A percentile compares a stretch with the other conserved stretches of the same genome.
Evolutionary conservation across 139 green algal species (phyloP).

Genomic region (Haematococcus lacustris): DNA sequence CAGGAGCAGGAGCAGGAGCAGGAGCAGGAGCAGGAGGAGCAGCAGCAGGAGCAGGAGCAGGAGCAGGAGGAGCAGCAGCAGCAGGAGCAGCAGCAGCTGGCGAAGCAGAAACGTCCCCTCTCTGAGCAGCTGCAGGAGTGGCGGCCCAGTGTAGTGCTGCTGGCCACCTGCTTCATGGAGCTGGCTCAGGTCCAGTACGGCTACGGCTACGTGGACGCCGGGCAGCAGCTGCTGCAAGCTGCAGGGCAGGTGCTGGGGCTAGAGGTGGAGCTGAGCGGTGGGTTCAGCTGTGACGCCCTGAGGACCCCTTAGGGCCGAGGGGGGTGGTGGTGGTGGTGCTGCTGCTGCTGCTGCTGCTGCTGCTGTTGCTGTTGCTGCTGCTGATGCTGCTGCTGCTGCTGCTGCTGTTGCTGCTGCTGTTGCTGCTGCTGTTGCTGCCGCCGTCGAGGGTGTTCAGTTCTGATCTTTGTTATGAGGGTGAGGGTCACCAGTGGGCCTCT

Average conservation of each 20-base stretch:
- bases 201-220: constrained; percentile 46
- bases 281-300: neutral
- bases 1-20: neutral
- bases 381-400: no score
- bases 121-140: neutral
- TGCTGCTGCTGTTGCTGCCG: no score
- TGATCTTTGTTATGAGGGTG: neutral
- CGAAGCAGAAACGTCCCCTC: neutral
- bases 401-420: no score
- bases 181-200: constrained; percentile 40
- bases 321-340: no score
- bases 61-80: neutral
- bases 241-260: constrained; percentile 48
- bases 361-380: no score
- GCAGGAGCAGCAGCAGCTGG: constrained; percentile 2
- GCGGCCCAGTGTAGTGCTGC: neutral
- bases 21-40: neutral
- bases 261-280: constrained; percentile 33
- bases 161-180: constrained; percentile 33
- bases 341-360: no score
- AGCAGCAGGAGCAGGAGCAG: neutral
- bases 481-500: no score
- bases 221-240: constrained; percentile 31
- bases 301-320: neutral
- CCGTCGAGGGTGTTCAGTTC: neutral